These are phyloP conservation scores for Hermanozyma aechmeae DNA, from an alignment of 805 yeast species.

Conservation along the genomic window DNA sequence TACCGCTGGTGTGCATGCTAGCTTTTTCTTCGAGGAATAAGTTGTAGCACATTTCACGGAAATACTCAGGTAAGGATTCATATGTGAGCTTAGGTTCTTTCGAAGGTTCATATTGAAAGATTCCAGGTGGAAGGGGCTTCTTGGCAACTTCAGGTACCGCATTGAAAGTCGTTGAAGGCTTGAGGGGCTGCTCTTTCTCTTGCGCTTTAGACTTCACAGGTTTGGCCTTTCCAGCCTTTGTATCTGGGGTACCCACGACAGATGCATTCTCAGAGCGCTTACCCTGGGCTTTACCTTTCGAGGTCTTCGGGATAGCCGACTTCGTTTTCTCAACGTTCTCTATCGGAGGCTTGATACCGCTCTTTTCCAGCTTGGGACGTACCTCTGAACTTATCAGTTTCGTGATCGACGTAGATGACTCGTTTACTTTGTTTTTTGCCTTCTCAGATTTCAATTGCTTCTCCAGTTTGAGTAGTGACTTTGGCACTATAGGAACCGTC, in stretches of 20 bases:
- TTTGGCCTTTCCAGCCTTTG: not conserved
- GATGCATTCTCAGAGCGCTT: too few relatives aligned
- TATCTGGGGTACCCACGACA: not conserved
- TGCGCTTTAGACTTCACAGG: not conserved
- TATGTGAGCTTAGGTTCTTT: conserved; percentile 36
- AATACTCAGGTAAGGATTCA: conserved; percentile 42
- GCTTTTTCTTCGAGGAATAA: conserved; percentile 53
- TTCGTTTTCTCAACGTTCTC: too few relatives aligned
- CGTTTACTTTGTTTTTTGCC: too few relatives aligned
- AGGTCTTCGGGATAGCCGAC: too few relatives aligned
- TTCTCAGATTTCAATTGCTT: too few relatives aligned
- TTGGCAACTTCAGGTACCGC: not conserved
- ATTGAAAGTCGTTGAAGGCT: conserved; percentile 1
- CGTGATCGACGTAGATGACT: too few relatives aligned
- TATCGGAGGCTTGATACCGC: too few relatives aligned
- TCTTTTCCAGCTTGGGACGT: too few relatives aligned
- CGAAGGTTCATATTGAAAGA: conserved; percentile 23
- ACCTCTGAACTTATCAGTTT: too few relatives aligned
- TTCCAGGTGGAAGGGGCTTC: conserved; percentile 15
- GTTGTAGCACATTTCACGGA: conserved; percentile 50
- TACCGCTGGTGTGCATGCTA: conserved; percentile 25
- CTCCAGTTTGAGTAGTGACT: too few relatives aligned
- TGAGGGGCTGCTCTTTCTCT: not conserved
- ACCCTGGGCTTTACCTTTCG: too few relatives aligned
- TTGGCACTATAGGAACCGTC: too few relatives aligned